Percentiles rank a stretch among this genome's conserved stretches.
Conservation (phyloP, 2,329 filamentous ascomycete genomes). For the Microcera coccophila region DNA sequence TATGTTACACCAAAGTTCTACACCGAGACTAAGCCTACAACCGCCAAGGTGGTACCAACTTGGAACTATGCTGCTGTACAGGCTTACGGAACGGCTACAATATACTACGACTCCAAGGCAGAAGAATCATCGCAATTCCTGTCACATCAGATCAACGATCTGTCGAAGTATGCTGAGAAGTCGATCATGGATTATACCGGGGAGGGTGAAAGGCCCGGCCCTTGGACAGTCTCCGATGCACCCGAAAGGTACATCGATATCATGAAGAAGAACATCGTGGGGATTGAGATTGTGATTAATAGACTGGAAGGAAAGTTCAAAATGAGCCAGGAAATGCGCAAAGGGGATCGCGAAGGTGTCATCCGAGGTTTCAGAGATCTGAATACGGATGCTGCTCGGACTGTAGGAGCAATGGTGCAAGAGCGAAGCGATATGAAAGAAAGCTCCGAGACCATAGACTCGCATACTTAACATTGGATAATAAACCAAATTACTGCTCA, state of each 20-base stretch:
- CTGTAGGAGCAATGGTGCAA: slow-evolving; percentile 33
- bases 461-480: too few relatives aligned
- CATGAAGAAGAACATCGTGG: slow-evolving; percentile 56
- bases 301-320: slow-evolving; percentile 60
- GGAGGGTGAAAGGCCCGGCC: slow-evolving; percentile 29
- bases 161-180: slow-evolving; percentile 49
- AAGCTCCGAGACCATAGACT: too few relatives aligned
- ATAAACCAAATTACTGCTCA: too few relatives aligned
- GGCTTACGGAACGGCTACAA: slow-evolving; percentile 54
- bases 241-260: slow-evolving; percentile 53
- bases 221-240: slow-evolving; percentile 57
- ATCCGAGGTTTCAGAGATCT: slow-evolving; percentile 50
- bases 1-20: slow-evolving; percentile 70
- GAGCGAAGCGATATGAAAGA: slow-evolving; percentile 29
- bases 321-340: slow-evolving; percentile 59
- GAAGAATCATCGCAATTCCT: slow-evolving; percentile 45
- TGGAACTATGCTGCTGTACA: slow-evolving; percentile 68
- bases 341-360: slow-evolving; percentile 54
- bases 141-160: slow-evolving; percentile 47
- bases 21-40: slow-evolving; percentile 58
- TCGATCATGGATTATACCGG: slow-evolving; percentile 54
- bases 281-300: slow-evolving; percentile 56
- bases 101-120: slow-evolving; percentile 49
- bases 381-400: slow-evolving; percentile 27
- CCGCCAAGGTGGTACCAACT: slow-evolving; percentile 65